Evolutionary conservation across 768 basidiomycete genomes (phyloP).

Genomic region (Phanerochaete carnosa): DNA sequence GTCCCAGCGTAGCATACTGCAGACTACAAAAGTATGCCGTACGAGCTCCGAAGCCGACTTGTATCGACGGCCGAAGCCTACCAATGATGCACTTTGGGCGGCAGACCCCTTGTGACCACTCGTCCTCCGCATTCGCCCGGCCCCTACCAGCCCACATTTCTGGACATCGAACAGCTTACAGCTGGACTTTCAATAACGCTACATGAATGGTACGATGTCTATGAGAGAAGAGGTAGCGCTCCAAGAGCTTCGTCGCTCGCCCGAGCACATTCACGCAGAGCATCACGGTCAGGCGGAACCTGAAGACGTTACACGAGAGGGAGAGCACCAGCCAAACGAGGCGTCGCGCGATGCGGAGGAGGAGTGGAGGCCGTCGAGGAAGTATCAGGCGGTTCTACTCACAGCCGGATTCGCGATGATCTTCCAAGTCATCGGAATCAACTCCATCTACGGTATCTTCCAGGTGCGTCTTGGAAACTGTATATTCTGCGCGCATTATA

Average conservation of each 20-base stretch:
- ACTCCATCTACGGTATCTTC: constrained; percentile 40
- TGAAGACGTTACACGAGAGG: neutral
- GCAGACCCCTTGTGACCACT: neutral
- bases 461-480: constrained; percentile 34
- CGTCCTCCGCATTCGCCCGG: neutral
- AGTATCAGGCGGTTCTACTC: constrained; percentile 35
- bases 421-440: constrained; percentile 43
- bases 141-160: too few relatives aligned
- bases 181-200: too few relatives aligned
- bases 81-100: neutral
- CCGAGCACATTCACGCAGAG: neutral
- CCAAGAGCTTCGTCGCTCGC: neutral
- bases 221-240: neutral
- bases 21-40: too few relatives aligned
- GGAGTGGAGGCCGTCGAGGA: constrained; percentile 24
- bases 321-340: neutral
- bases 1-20: too few relatives aligned
- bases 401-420: constrained; percentile 42
- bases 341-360: neutral
- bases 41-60: neutral
- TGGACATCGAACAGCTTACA: too few relatives aligned
- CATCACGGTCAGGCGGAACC: neutral
- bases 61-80: neutral
- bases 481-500: too few relatives aligned
- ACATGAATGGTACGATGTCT: neutral